Percentiles rank a stretch among this genome's conserved stretches.
These are phyloP conservation scores for Pulveroboletus ravenelii DNA, from an alignment of 768 basidiomycete genomes.

Conservation along the genomic window DNA sequence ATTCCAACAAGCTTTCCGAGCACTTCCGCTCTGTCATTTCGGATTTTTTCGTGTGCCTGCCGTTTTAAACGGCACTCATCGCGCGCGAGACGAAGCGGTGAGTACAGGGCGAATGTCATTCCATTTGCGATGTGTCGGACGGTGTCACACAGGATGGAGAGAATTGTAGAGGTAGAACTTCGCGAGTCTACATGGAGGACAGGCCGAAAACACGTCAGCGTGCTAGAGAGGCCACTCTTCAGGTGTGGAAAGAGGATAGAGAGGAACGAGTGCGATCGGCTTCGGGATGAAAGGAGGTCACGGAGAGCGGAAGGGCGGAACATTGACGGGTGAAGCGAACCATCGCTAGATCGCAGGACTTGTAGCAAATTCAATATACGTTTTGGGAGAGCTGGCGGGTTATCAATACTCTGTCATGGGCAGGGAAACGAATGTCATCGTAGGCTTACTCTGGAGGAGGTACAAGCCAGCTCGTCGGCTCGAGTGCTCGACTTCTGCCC, in stretches of 20 bases:
- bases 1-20: conserved; percentile 60
- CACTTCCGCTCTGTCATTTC: conserved; percentile 63
- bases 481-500: conserved; percentile 69
- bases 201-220: conserved; percentile 13
- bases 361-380: conserved; percentile 33
- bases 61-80: conserved; percentile 67
- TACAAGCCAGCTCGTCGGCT: conserved; percentile 52
- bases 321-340: conserved; percentile 43
- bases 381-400: conserved; percentile 23
- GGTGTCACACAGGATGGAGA: conserved; percentile 6
- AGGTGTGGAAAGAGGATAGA: conserved; percentile 67
- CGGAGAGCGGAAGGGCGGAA: conserved; percentile 47
- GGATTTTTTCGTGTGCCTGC: conserved; percentile 52
- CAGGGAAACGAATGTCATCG: background rate
- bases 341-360: conserved; percentile 38
- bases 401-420: conserved; percentile 2
- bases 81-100: conserved; percentile 58
- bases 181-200: conserved; percentile 3
- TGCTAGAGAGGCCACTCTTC: conserved; percentile 28
- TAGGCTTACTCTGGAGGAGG: conserved; percentile 70
- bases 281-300: conserved; percentile 43
- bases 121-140: conserved; percentile 12
- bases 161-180: conserved; percentile 4
- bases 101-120: conserved; percentile 16
- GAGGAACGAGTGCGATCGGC: conserved; percentile 46